These are phyloP conservation scores for Stromatinia cepivora DNA, from an alignment of 2,329 filamentous ascomycete genomes.

Conservation along the genomic window DNA sequence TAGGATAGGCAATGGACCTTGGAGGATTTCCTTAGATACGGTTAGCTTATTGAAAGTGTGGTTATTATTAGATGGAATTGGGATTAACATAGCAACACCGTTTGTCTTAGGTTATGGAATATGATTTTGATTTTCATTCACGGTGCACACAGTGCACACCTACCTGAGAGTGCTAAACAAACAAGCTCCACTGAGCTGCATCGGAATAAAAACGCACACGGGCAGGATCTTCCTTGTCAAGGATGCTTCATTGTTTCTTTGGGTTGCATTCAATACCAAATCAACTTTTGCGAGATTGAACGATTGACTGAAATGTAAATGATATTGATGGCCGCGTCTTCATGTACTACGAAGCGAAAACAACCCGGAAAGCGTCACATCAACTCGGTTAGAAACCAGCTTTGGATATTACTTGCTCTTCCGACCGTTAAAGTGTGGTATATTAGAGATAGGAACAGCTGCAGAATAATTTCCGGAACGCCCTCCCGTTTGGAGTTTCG, in stretches of 20 bases:
- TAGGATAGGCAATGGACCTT: conserved; percentile 8
- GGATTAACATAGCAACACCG: neutral
- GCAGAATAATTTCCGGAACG: conserved; percentile 2
- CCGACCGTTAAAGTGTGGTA: neutral
- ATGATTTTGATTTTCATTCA: neutral
- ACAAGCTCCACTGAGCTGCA: neutral
- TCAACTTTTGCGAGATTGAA: neutral
- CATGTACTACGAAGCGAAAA: neutral
- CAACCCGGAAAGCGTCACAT: neutral
- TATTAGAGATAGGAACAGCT: neutral
- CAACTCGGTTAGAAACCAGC: conserved; percentile 4
- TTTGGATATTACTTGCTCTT: neutral
- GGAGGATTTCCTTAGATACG: conserved; percentile 8
- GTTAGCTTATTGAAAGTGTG: neutral
- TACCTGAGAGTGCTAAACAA: neutral
- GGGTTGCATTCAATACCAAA: neutral
- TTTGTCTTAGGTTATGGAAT: neutral
- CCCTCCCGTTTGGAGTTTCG: neutral
- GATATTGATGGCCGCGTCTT: conserved; percentile 2
- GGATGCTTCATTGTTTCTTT: neutral
- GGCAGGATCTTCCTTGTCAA: neutral
- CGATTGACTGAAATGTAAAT: neutral
- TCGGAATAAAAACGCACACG: conserved; percentile 6
- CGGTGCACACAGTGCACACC: neutral
- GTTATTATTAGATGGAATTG: conserved; percentile 17